Percentiles rank a stretch among this genome's conserved stretches.
phyloP scores from a whole-genome alignment of 2,329 filamentous ascomycete genomes.

The Botrytis squamosa region DNA sequence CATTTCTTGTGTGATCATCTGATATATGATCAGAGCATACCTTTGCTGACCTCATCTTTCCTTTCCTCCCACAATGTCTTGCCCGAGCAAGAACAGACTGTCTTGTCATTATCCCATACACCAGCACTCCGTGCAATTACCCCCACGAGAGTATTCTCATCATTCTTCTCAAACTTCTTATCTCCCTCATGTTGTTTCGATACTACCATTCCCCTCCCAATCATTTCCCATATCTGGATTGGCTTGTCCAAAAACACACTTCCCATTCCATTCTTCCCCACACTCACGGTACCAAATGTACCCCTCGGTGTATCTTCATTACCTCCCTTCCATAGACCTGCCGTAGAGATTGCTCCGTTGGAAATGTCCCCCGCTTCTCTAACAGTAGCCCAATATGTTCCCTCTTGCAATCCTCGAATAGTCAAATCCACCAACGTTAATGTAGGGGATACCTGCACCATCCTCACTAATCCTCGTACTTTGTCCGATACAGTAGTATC shows the following conservation, averaged over 20 bases:
- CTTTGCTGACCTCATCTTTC: slow-evolving; percentile 81
- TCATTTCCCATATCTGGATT: slow-evolving; percentile 92
- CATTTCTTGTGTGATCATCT: slow-evolving; percentile 29
- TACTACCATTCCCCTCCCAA: slow-evolving; percentile 88
- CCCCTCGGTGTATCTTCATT: slow-evolving; percentile 50
- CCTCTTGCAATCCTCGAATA: slow-evolving; percentile 75
- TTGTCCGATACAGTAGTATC: slow-evolving; percentile 58
- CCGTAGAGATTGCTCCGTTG: slow-evolving; percentile 76
- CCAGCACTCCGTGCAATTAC: slow-evolving; percentile 94
- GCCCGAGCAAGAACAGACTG: slow-evolving; percentile 93
- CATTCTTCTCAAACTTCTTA: slow-evolving; percentile 63
- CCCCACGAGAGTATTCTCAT: slow-evolving; percentile 82
- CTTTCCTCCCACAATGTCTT: slow-evolving; percentile 99
- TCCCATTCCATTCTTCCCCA: slow-evolving; percentile 74
- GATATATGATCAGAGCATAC: slow-evolving; percentile 69
- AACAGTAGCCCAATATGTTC: slow-evolving; percentile 80
- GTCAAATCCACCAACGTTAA: slow-evolving; percentile 86
- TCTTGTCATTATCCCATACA: slow-evolving; percentile 99
- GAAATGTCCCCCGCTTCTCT: slow-evolving; percentile 86
- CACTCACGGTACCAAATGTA: slow-evolving; percentile 70
- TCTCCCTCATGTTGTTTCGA: slow-evolving; percentile 63
- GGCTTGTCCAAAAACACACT: slow-evolving; percentile 77
- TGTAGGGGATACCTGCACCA: slow-evolving; percentile 83
- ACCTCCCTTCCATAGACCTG: slow-evolving; percentile 68
- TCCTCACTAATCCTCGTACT: slow-evolving; percentile 83